Conservation (phyloP, 2,329 filamentous ascomycete genomes). For the Colletotrichum ledebouriae region DNA sequence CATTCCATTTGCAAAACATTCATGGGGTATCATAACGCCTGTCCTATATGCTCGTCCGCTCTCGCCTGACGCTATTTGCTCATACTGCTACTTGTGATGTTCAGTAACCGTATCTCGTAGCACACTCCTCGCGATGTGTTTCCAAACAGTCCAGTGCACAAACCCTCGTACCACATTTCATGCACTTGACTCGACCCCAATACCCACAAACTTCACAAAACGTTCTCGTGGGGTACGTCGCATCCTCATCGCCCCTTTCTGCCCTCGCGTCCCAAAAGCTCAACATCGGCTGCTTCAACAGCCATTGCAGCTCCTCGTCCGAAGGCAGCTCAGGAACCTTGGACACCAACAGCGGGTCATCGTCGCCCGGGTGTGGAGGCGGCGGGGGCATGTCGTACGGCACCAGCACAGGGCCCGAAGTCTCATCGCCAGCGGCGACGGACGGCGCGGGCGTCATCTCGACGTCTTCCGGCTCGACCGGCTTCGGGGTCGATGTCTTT, state of each 20-base stretch:
- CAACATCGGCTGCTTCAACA: constrained; percentile 75
- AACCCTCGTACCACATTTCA: constrained; percentile 83
- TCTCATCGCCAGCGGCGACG: neutral
- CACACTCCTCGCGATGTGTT: constrained; percentile 78
- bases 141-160: constrained; percentile 82
- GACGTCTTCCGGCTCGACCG: constrained; percentile 47
- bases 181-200: constrained; percentile 82
- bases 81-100: too few relatives aligned
- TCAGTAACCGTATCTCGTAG: constrained; percentile 71
- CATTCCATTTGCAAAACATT: constrained; percentile 8
- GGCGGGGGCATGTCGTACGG: constrained; percentile 52
- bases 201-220: constrained; percentile 88
- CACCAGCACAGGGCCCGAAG: constrained; percentile 49
- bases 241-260: constrained; percentile 56
- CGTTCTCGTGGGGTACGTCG: constrained; percentile 68
- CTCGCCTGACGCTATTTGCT: too few relatives aligned
- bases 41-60: too few relatives aligned
- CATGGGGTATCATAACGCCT: constrained; percentile 33
- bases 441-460: constrained; percentile 57
- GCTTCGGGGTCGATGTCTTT: constrained; percentile 38
- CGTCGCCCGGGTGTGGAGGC: constrained; percentile 61
- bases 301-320: constrained; percentile 72
- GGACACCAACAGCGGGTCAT: constrained; percentile 70
- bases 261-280: constrained; percentile 75
- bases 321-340: constrained; percentile 70